Evolutionary conservation across 1,284 basidiomycete genomes (phyloP), one percentile per base, ranked within the genome.

Genomic region (Naganishia albida): DNA sequence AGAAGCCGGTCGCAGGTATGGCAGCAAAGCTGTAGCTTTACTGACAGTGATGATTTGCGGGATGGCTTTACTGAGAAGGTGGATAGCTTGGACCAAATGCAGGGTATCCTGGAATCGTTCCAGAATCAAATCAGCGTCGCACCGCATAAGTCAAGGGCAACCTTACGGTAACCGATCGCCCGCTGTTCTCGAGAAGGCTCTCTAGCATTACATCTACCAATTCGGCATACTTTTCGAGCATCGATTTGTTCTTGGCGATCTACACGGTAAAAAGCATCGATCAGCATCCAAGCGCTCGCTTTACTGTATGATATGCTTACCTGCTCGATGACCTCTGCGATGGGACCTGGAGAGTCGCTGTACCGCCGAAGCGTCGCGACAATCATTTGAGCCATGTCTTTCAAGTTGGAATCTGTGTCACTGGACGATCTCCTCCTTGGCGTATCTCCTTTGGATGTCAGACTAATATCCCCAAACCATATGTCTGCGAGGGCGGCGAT

Each of bases 401-500:
- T 43, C 26, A 63, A 25, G 23, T 44, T 42, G 15, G 57, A 60
- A n/a, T 60, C 57, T 18, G 57, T 39, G 13, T 60, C 57, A 42
- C 46, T 60, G 25, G 30, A 38, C 20, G 57, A 65, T 34, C 34
- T 34, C 20, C 43, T 43, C 6, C 39, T 43, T 8, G 46, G 46
- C 26, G 53, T 56, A 40, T 56, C 34, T 30, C 34, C 39, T 20
- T 42, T 60, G 15, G 46, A 25, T 20, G 30, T 15, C 3, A 18
- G 2, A 18, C 23, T 49, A 7, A 50, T 25, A 40, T 50, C 43
- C 2, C 46, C 71, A 48, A 96, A 95, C 89, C 94, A 93, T 8
- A 98, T 80, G 67, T 97, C 93, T 68, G 92, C 89, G 44, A 97
- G 79, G 0, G 90, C 88, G 73, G 91, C 91, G 69, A 90, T 82